Conservation (phyloP, 2,329 filamentous ascomycete genomes). For the Helotiales sp. region DNA sequence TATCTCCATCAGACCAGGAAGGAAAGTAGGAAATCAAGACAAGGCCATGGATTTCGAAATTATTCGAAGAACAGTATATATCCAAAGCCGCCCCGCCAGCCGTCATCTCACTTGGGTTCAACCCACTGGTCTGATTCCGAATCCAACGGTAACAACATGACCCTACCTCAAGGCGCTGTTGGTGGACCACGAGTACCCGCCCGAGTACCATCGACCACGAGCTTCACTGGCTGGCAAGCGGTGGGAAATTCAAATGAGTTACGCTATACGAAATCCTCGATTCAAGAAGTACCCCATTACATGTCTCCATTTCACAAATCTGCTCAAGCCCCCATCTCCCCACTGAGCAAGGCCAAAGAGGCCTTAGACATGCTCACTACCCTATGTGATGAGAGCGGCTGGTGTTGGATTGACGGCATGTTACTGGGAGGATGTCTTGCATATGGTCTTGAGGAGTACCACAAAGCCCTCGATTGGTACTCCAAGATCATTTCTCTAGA, state of each 20-base stretch:
- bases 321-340: conserved; percentile 26
- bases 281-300: conserved; percentile 39
- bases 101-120: conserved; percentile 34
- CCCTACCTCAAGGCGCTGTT: conserved; percentile 1
- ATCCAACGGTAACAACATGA: conserved; percentile 10
- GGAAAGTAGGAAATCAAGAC: conserved; percentile 46
- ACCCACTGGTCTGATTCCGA: conserved; percentile 29
- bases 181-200: conserved; percentile 2
- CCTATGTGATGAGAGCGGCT: conserved; percentile 78
- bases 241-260: conserved; percentile 19
- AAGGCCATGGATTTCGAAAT: conserved; percentile 42
- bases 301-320: conserved; percentile 35
- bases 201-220: not conserved
- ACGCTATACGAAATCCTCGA: conserved; percentile 24
- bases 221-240: conserved; percentile 13
- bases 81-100: conserved; percentile 51
- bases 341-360: conserved; percentile 55
- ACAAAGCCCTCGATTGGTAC: conserved; percentile 77
- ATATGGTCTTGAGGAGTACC: conserved; percentile 85
- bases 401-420: conserved; percentile 94
- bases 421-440: conserved; percentile 88
- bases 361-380: conserved; percentile 74
- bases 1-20: conserved; percentile 66
- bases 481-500: conserved; percentile 64
- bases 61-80: conserved; percentile 59